A percentile compares a stretch with the other conserved stretches of the same genome.
Conservation (phyloP, 2,329 filamentous ascomycete species). For the Xylariaceae sp. region DNA sequence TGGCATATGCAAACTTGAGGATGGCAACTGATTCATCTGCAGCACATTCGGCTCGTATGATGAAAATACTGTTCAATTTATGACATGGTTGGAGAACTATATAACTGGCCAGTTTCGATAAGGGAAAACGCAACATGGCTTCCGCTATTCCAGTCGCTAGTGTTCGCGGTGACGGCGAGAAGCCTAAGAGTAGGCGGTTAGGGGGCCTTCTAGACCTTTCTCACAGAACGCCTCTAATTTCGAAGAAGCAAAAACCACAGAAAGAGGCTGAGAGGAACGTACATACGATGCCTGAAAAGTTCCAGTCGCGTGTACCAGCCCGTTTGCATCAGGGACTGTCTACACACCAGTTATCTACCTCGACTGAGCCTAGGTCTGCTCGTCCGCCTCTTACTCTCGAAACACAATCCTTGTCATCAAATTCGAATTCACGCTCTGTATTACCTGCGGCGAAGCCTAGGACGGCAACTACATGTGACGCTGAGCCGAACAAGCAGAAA, state of each 20-base stretch:
- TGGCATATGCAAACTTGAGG: neutral
- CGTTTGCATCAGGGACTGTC: slow-evolving; percentile 35
- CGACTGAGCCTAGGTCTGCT: slow-evolving; percentile 15
- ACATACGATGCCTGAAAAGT: slow-evolving; percentile 16
- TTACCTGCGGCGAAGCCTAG: slow-evolving; percentile 31
- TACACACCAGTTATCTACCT: slow-evolving; percentile 21
- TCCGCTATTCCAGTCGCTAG: slow-evolving; percentile 28
- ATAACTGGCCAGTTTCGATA: slow-evolving; percentile 15
- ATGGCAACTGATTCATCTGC: neutral
- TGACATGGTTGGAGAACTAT: slow-evolving; percentile 24
- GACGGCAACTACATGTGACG: slow-evolving; percentile 34
- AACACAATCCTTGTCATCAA: slow-evolving; percentile 39
- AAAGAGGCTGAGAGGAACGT: slow-evolving; percentile 26
- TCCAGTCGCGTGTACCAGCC: slow-evolving; percentile 25
- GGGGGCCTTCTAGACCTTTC: slow-evolving; percentile 28
- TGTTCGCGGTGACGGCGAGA: slow-evolving; percentile 25
- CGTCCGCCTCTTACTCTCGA: slow-evolving; percentile 39
- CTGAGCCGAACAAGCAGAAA: slow-evolving; percentile 30
- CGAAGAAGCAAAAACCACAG: slow-evolving; percentile 23
- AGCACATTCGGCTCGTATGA: slow-evolving; percentile 5
- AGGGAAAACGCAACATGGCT: slow-evolving; percentile 29
- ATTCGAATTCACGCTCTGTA: slow-evolving; percentile 30
- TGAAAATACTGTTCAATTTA: slow-evolving; percentile 20
- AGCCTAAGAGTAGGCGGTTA: slow-evolving; percentile 25
- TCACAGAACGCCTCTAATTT: slow-evolving; percentile 22